These are phyloP conservation scores for Rhazya stricta DNA, from an alignment of 257 asterid species.

Conservation along the genomic window DNA sequence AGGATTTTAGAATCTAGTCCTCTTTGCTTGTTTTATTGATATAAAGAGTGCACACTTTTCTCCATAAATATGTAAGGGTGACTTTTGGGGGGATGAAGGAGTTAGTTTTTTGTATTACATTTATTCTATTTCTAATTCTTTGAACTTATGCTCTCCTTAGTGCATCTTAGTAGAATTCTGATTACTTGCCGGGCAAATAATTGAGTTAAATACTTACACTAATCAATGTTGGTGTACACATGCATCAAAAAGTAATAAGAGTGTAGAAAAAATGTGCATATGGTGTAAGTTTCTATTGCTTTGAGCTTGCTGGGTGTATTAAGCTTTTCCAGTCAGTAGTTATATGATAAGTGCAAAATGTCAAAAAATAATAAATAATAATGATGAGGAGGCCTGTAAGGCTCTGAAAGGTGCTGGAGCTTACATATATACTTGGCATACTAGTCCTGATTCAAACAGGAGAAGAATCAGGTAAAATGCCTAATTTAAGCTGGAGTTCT, in stretches of 20 bases:
- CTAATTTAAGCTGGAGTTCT: not conserved
- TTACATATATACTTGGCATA: not conserved
- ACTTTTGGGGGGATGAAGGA: not conserved
- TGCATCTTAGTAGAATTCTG: slow-evolving; percentile 5
- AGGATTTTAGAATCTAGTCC: not conserved
- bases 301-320: not conserved
- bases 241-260: not conserved
- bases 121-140: not conserved
- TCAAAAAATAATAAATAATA: not conserved
- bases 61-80: not conserved
- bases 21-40: not conserved
- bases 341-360: not conserved
- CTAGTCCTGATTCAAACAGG: not conserved
- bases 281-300: not conserved
- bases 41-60: not conserved
- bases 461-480: not conserved
- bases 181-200: not conserved
- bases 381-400: not conserved
- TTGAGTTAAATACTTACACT: not conserved
- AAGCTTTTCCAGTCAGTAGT: not conserved
- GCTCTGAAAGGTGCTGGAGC: not conserved
- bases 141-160: not conserved
- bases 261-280: not conserved
- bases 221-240: not conserved
- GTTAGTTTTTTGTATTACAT: not conserved